phyloP scores from a whole-genome alignment of 148 eudicot species.

The Limonium bicolor region DNA sequence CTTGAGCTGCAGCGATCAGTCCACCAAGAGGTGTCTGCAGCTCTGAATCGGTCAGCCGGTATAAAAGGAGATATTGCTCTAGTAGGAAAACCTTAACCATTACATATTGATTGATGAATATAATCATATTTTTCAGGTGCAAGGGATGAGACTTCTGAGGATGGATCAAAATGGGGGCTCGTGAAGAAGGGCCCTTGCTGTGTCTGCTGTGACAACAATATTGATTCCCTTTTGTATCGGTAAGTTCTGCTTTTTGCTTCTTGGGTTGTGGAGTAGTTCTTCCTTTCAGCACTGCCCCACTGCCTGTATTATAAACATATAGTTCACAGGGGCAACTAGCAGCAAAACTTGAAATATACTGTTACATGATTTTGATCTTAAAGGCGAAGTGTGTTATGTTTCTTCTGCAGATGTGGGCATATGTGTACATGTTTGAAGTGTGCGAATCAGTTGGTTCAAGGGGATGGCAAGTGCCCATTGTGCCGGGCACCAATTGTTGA shows the following conservation, averaged over 20 bases:
- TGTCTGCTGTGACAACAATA: conserved; percentile 84
- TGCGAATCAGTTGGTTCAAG: conserved; percentile 78
- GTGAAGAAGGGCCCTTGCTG: conserved; percentile 89
- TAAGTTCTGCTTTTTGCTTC: conserved; percentile 3
- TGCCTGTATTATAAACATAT: no score
- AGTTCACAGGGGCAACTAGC: no score
- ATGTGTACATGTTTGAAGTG: conserved; percentile 96
- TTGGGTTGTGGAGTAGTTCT: not conserved
- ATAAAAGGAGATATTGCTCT: conserved; percentile 30
- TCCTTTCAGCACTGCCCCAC: no score
- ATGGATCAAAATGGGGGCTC: conserved; percentile 86
- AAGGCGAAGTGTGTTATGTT: not conserved
- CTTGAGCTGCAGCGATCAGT: conserved; percentile 93
- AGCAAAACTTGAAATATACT: no score
- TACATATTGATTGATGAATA: no score
- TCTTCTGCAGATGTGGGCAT: conserved; percentile 75
- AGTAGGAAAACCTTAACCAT: no score
- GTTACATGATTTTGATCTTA: not conserved
- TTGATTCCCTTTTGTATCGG: conserved; percentile 96
- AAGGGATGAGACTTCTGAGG: conserved; percentile 66
- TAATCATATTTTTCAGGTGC: conserved; percentile 12
- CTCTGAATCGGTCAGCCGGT: conserved; percentile 64
- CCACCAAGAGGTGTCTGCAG: conserved; percentile 96
- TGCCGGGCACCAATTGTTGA: conserved; percentile 96
- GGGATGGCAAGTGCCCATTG: conserved; percentile 93